These are phyloP conservation scores for Fusarium anguioides DNA, from an alignment of 2,329 filamentous ascomycete genomes.

Conservation along the genomic window DNA sequence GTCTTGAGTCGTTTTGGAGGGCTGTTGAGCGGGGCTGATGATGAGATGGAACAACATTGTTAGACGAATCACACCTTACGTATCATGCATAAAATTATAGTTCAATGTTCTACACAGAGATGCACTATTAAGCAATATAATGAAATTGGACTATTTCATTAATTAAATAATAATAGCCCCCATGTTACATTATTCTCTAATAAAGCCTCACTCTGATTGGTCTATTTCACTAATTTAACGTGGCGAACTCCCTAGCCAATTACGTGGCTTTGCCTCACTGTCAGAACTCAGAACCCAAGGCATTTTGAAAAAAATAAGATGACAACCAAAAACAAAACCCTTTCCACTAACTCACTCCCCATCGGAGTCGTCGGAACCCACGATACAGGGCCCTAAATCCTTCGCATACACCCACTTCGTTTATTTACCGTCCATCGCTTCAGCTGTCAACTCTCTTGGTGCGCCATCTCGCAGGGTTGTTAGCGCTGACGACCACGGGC, in stretches of 20 bases:
- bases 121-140: too few relatives aligned
- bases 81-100: too few relatives aligned
- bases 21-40: too few relatives aligned
- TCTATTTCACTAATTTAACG: background rate
- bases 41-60: too few relatives aligned
- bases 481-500: constrained; percentile 4
- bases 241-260: background rate
- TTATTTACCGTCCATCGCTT: background rate
- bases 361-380: background rate
- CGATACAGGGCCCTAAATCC: background rate
- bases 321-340: background rate
- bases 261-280: background rate
- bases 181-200: too few relatives aligned
- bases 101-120: too few relatives aligned
- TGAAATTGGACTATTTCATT: too few relatives aligned
- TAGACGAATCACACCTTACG: too few relatives aligned
- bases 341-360: background rate
- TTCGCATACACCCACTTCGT: background rate
- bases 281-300: constrained; percentile 2
- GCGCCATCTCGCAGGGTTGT: constrained; percentile 1
- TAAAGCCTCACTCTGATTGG: background rate
- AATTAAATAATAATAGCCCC: too few relatives aligned
- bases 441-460: background rate
- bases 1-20: too few relatives aligned
- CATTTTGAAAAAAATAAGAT: constrained; percentile 2